Conservation (phyloP, 2,329 filamentous ascomycete species). For the Purpureocillium takamizusanense region DNA sequence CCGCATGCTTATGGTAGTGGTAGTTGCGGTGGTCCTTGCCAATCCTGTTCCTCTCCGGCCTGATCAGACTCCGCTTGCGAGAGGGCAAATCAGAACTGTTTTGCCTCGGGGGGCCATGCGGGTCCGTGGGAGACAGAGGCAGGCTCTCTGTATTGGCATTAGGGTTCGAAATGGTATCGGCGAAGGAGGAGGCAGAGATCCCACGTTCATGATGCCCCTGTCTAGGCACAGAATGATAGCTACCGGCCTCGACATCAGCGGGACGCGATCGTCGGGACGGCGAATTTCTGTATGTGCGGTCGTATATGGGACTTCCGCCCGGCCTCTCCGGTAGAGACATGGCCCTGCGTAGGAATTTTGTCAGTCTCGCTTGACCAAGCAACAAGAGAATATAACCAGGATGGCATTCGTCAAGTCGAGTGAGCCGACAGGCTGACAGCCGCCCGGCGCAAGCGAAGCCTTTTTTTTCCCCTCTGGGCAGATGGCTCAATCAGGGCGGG, state of each 20-base stretch:
- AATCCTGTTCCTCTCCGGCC: constrained; percentile 79
- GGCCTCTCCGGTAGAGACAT: constrained; percentile 60
- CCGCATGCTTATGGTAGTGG: constrained; percentile 88
- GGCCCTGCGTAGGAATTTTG: constrained; percentile 22
- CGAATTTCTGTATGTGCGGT: constrained; percentile 59
- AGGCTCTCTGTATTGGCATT: constrained; percentile 46
- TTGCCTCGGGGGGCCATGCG: constrained; percentile 20
- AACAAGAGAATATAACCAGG: not conserved
- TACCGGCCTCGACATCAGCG: constrained; percentile 61
- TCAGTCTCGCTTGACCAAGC: constrained; percentile 9
- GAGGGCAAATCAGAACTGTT: constrained; percentile 22
- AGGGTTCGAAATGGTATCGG: constrained; percentile 46
- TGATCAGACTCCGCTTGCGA: constrained; percentile 81
- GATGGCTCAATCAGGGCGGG: not conserved
- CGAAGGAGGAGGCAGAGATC: constrained; percentile 48
- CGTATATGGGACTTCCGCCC: constrained; percentile 50
- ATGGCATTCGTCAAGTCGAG: not conserved
- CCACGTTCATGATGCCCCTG: constrained; percentile 42
- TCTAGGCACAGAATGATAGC: constrained; percentile 33
- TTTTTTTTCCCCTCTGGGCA: too few species aligned
- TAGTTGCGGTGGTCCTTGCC: constrained; percentile 89
- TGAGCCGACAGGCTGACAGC: not conserved
- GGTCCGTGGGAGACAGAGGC: constrained; percentile 40
- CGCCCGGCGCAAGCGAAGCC: not conserved
- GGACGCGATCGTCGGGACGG: constrained; percentile 56